These are phyloP conservation scores for Chlamydomonas asymmetrica DNA, from an alignment of 139 green algal species.

Conservation along the genomic window DNA sequence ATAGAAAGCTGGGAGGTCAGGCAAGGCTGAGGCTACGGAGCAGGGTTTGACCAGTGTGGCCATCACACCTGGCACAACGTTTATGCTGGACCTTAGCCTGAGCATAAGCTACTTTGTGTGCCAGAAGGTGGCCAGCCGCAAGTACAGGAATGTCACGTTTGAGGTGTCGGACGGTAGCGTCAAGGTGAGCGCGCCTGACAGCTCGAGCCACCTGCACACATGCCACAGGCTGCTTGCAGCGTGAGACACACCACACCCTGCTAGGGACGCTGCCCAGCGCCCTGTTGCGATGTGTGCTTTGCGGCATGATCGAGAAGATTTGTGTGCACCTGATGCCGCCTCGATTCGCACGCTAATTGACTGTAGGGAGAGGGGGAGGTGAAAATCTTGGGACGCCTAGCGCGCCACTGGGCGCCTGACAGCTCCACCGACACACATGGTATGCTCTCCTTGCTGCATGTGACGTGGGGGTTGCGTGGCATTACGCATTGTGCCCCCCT, in stretches of 20 bases:
- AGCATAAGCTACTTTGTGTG: slow-evolving; percentile 59
- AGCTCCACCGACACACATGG: slow-evolving; percentile 56
- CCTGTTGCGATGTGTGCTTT: too few species aligned
- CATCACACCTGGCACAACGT: slow-evolving; percentile 75
- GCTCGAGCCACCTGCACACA: too few species aligned
- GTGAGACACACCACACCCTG: too few species aligned
- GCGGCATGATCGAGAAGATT: not conserved
- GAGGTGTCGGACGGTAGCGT: slow-evolving; percentile 83
- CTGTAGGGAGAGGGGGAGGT: slow-evolving; percentile 90
- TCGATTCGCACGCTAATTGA: too few species aligned
- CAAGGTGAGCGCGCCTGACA: too few species aligned
- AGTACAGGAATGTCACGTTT: slow-evolving; percentile 57
- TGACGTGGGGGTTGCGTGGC: too few species aligned
- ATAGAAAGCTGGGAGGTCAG: slow-evolving; percentile 12
- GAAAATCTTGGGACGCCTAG: slow-evolving; percentile 81
- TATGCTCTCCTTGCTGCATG: too few species aligned
- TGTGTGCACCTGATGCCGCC: not conserved
- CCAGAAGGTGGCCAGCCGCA: slow-evolving; percentile 5
- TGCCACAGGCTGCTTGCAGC: too few species aligned
- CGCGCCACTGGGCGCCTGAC: slow-evolving; percentile 40
- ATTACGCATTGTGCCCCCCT: too few species aligned
- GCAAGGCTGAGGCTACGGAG: slow-evolving; percentile 18
- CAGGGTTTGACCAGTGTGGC: slow-evolving; percentile 34
- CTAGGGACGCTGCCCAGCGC: too few species aligned
- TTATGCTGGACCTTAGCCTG: slow-evolving; percentile 78